Base-by-base conservation (phyloP, 495 filamentous ascomycete genomes). In the Podospora appendiculata region DNA sequence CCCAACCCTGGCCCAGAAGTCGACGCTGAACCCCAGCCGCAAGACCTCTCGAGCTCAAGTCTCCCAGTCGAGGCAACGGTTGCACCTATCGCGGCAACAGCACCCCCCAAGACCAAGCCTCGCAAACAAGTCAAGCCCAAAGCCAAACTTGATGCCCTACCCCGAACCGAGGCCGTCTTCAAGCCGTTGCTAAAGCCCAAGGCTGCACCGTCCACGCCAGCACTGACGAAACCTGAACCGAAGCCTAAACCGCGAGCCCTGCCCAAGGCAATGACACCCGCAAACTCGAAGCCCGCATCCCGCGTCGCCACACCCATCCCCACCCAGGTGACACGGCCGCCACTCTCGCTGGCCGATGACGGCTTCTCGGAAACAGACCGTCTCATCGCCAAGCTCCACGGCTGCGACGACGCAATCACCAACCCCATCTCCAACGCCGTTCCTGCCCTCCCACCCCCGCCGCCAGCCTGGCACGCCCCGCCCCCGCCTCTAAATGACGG, bases 351-450 rank as follows among this genome's bases (percentile, higher is more conserved):
- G 9, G 2, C 25, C 14, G 43, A 51, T 10, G 36, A 52, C 36
- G 59, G 56, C 34, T 60, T 60, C 51, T 47, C 46, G 14, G 54
- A 54, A n/a, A 60, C 58, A 36, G 58, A 60, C 41, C 25, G 42
- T 8, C 38, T 50, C 6, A 50, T 50, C 13, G 48, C 48, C 11
- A 25, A 11, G 34, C 33, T 33, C 1, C 44, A 45, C 14, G 12
- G 17, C 16, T 4, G 17, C 36, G 35, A 33, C 36, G 47, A 35
- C 13, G n/a, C 14, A 11, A 12, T 45, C 43, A 45, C n/a, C n/a
- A 12, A 2, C 11, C 12, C 38, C 2, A 12, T 6, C 12, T 2
- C 38, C 11, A 41, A 2, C 38, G 2, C 11, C 14, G 14, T 7
- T 12, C 12, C 38, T 11, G n/a, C 16, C 42, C 25, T 25, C 25